A percentile compares a stretch with the other conserved stretches of the same genome.
Evolutionary conservation across 805 yeast species (phyloP).

Genomic region (Starmera amethionina): DNA sequence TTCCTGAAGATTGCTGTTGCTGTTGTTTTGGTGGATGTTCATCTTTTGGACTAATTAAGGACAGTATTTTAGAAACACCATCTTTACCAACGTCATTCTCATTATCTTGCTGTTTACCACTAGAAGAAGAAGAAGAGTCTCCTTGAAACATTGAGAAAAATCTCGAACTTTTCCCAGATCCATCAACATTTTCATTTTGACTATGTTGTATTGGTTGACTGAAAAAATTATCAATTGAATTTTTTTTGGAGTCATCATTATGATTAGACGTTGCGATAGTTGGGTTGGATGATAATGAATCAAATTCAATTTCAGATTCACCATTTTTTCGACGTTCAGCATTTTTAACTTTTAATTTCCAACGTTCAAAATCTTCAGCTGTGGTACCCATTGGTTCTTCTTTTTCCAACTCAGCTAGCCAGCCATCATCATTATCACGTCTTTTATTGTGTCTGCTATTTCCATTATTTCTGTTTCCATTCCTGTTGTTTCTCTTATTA

Average conservation of each 20-base stretch:
- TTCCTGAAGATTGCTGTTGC: conserved; percentile 1
- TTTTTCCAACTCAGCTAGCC: conserved; percentile 12
- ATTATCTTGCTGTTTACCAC: neutral
- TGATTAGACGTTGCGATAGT: neutral
- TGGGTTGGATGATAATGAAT: neutral
- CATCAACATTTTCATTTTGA: neutral
- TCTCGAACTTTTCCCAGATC: conserved; percentile 16
- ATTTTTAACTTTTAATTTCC: conserved; percentile 28
- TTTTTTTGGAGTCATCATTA: conserved; percentile 6
- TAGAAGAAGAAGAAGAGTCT: conserved; percentile 5
- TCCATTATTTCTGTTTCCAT: conserved; percentile 8
- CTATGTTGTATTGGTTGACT: conserved; percentile 4
- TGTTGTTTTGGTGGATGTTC: conserved; percentile 3
- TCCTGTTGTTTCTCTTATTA: conserved; percentile 5
- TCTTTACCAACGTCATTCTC: conserved; percentile 1
- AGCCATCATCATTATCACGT: conserved; percentile 11
- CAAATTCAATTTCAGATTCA: conserved; percentile 6
- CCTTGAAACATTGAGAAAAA: conserved; percentile 18
- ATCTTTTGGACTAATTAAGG: conserved; percentile 13
- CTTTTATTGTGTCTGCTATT: conserved; percentile 6
- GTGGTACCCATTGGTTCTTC: conserved; percentile 6
- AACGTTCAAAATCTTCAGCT: conserved; percentile 29
- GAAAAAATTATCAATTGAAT: conserved; percentile 17
- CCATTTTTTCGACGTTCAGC: conserved; percentile 26
- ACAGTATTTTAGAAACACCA: conserved; percentile 17